These are phyloP conservation scores for Ligustrum vulgare DNA, from an alignment of 257 asterid species.

Conservation along the genomic window DNA sequence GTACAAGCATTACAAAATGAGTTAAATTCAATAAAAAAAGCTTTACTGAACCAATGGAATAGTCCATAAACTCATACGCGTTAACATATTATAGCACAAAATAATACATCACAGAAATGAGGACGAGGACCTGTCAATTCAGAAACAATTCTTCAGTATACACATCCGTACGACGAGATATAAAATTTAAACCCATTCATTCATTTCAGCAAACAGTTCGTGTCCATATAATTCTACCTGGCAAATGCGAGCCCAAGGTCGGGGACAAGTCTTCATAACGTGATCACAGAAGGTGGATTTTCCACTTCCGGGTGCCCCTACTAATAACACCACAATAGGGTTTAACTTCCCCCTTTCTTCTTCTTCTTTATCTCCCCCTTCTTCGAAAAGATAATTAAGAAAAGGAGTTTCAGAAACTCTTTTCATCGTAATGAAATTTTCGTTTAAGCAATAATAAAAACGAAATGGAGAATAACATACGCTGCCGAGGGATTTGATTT, in stretches of 20 bases:
- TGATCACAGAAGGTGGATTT: constrained; percentile 84
- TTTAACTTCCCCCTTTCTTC: constrained; percentile 12
- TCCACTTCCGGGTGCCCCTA: constrained; percentile 97
- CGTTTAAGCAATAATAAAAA: neutral
- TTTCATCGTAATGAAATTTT: neutral
- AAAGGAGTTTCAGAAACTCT: neutral
- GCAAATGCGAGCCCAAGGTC: constrained; percentile 86
- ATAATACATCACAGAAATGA: neutral
- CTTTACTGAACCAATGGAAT: neutral
- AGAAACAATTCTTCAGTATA: neutral
- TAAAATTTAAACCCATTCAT: constrained; percentile 14
- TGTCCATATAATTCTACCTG: constrained; percentile 52
- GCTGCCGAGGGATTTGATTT: constrained; percentile 29
- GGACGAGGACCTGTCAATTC: neutral
- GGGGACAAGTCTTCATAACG: constrained; percentile 53
- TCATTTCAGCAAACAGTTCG: constrained; percentile 39
- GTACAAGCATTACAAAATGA: neutral
- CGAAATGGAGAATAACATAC: neutral
- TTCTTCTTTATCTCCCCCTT: constrained; percentile 36
- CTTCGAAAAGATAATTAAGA: constrained; percentile 18
- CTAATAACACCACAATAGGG: constrained; percentile 48
- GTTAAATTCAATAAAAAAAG: neutral
- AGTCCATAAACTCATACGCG: neutral
- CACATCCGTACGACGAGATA: neutral
- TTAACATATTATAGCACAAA: neutral